Conservation (phyloP, 2,329 filamentous ascomycete genomes). For the Fusarium miscanthi region DNA sequence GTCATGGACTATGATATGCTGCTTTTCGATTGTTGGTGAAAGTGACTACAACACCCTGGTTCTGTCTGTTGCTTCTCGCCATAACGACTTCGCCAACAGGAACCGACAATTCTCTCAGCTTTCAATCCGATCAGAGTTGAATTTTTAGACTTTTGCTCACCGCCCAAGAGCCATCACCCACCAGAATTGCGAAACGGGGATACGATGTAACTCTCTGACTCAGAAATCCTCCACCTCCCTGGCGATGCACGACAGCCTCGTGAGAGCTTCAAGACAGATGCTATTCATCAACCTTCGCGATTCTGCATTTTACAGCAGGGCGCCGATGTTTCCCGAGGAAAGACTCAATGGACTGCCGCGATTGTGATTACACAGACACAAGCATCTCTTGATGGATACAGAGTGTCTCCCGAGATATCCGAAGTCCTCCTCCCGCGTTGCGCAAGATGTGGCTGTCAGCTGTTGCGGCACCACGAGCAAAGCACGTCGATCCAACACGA, state of each 20-base stretch:
- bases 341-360: background rate
- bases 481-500: background rate
- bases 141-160: background rate
- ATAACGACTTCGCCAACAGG: background rate
- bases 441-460: background rate
- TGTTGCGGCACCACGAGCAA: background rate
- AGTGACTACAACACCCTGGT: background rate
- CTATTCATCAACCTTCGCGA: background rate
- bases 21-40: background rate
- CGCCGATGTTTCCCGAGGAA: background rate
- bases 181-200: background rate
- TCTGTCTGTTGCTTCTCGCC: too few species aligned
- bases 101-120: background rate
- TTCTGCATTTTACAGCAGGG: background rate
- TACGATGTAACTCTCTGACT: background rate
- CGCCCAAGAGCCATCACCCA: background rate
- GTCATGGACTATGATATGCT: background rate
- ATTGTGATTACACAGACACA: background rate
- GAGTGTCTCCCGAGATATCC: background rate
- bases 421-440: background rate
- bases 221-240: background rate
- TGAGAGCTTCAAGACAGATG: background rate
- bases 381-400: background rate
- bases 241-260: background rate
- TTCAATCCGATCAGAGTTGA: background rate